Evolutionary conservation across 2,329 filamentous ascomycete species (phyloP).

Genomic region (Zasmidium cellare): DNA sequence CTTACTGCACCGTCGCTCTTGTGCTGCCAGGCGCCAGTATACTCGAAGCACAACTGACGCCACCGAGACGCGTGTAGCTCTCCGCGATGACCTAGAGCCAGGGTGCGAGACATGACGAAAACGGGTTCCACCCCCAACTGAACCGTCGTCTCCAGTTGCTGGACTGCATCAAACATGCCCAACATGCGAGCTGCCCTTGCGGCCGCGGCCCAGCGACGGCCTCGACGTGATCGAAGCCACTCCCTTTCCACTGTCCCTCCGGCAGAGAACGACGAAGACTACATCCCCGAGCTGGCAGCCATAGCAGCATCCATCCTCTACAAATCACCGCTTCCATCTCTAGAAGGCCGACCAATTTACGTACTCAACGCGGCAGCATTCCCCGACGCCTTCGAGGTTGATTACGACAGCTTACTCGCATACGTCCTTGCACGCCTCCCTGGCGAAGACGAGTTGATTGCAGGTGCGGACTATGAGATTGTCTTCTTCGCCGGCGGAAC

Average conservation of each 20-base stretch:
- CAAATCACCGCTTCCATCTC: constrained; percentile 52
- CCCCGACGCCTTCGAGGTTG: constrained; percentile 53
- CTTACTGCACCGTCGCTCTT: not conserved
- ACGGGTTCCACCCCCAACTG: not conserved
- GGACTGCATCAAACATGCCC: not conserved
- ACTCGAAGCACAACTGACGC: not conserved
- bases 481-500: constrained; percentile 59
- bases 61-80: not conserved
- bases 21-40: not conserved
- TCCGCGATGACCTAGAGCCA: not conserved
- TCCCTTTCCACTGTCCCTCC: constrained; percentile 52
- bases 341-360: constrained; percentile 52
- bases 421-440: constrained; percentile 58
- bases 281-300: constrained; percentile 48
- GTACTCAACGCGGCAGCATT: constrained; percentile 59
- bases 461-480: constrained; percentile 56
- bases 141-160: not conserved
- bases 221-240: constrained; percentile 33
- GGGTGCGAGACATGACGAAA: not conserved
- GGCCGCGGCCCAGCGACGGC: constrained; percentile 28
- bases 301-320: constrained; percentile 56
- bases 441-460: constrained; percentile 56
- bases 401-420: constrained; percentile 56
- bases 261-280: constrained; percentile 46
- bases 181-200: constrained; percentile 33